Evolutionary conservation across 1,139 yeast genomes (phyloP), one percentile per base, ranked within the genome.

Genomic region (Suhomyces bolitotheri): DNA sequence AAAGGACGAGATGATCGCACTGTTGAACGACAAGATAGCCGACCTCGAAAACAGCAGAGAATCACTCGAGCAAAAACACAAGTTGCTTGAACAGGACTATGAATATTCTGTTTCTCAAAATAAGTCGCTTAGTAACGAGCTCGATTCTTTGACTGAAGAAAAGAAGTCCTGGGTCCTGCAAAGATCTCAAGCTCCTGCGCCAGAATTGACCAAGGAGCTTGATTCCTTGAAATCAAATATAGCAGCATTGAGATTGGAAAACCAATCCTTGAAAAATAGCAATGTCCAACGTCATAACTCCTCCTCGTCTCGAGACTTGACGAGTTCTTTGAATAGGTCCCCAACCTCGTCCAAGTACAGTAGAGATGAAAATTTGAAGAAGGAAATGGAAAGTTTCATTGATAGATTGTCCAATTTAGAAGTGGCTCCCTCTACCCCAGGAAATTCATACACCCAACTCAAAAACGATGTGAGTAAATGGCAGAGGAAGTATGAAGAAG

Each of bases 401-500:
- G 59, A 64, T n/a, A 62, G 58, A 43, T 53, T 62, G 33, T 52
- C 53, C 29, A 47, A 46, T 31, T 41, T 55, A 33, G 54, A 53
- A 40, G 21, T 45, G 45, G 3, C 58, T 53, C 44, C 50, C 43
- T 16, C 30, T 5, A 40, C 31, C 19, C 33, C 27, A 25, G 25
- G 23, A 6, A 38, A 36, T 11, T 36, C 40, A 13, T 38, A 35
- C 49, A 39, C 46, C 7, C 58, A 62, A 3, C 57, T 68, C 31
- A 56, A 57, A 36, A 49, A 49, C 27, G 70, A 67, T 34, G 56
- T 64, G 10, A 41, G 54, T 5, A 59, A 56, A 33, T 75, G 80
- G 80, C 78, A 73, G 54, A 55, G 55, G 39, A 72, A 62, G 42
- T 75, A 62, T 44, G 78, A 73, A 53, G 62, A 64, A 11, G 56